phyloP scores from a whole-genome alignment of 257 asterid genomes.

The Lycium ferocissimum region DNA sequence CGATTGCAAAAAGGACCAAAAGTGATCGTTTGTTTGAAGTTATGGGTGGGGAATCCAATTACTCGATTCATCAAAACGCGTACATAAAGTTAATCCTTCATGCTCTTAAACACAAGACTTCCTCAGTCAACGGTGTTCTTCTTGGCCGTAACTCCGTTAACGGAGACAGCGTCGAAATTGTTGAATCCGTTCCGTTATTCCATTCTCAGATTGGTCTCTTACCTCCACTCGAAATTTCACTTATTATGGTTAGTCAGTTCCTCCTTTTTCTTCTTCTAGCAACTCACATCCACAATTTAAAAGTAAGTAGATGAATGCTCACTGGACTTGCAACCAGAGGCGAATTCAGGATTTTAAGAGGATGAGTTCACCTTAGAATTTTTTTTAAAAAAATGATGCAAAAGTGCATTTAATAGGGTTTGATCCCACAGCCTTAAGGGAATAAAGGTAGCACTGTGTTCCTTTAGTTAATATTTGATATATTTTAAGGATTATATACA shows the following conservation, averaged over 20 bases:
- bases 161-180: constrained; percentile 63
- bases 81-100: constrained; percentile 94
- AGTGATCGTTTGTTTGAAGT: neutral
- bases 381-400: too few species aligned
- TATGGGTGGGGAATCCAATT: constrained; percentile 66
- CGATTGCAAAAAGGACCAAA: neutral
- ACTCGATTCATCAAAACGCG: constrained; percentile 88
- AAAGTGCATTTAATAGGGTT: too few species aligned
- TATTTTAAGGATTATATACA: too few species aligned
- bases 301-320: neutral
- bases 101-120: constrained; percentile 80
- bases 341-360: too few species aligned
- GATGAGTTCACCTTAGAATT: too few species aligned
- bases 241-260: constrained; percentile 65
- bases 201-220: constrained; percentile 95
- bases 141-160: constrained; percentile 72
- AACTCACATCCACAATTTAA: neutral
- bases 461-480: too few species aligned
- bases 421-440: too few species aligned
- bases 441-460: too few species aligned
- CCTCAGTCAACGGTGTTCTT: constrained; percentile 90
- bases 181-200: constrained; percentile 89
- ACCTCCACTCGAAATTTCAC: constrained; percentile 93
- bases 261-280: neutral
- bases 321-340: too few species aligned